These are phyloP conservation scores for Alloascoidea africana DNA, from an alignment of 805 yeast species.

Conservation along the genomic window DNA sequence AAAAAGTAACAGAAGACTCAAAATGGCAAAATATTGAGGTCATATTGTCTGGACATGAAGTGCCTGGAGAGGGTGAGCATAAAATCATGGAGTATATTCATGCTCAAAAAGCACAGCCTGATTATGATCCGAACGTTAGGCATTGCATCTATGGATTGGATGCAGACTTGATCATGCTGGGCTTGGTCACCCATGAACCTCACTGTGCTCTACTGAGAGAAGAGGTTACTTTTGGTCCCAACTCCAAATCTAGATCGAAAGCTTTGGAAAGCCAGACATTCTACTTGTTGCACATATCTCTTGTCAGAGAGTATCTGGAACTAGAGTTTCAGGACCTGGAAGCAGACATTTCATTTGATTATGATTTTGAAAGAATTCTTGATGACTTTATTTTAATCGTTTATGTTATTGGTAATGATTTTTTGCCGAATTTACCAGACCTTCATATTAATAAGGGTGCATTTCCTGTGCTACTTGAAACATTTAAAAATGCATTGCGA, in stretches of 20 bases:
- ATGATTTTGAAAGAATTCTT: slow-evolving; percentile 73
- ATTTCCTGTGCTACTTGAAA: slow-evolving; percentile 77
- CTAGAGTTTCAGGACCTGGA: slow-evolving; percentile 68
- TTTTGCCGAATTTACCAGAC: slow-evolving; percentile 92
- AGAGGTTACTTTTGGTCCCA: slow-evolving; percentile 65
- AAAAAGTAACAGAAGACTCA: slow-evolving; percentile 74
- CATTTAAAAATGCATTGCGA: slow-evolving; percentile 70
- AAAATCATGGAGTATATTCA: slow-evolving; percentile 91
- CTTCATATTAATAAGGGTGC: slow-evolving; percentile 91
- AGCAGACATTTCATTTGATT: slow-evolving; percentile 45
- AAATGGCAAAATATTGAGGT: slow-evolving; percentile 72
- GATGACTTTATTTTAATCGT: slow-evolving; percentile 88
- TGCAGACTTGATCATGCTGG: slow-evolving; percentile 92
- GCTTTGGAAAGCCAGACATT: slow-evolving; percentile 68
- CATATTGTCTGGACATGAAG: slow-evolving; percentile 84
- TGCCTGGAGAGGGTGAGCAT: slow-evolving; percentile 98
- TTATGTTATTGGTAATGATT: slow-evolving; percentile 96
- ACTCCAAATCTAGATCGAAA: slow-evolving; percentile 19
- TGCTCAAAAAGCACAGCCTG: slow-evolving; percentile 55
- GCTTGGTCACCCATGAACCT: slow-evolving; percentile 86
- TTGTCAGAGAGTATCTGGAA: slow-evolving; percentile 82
- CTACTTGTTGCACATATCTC: slow-evolving; percentile 66
- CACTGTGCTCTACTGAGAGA: slow-evolving; percentile 90
- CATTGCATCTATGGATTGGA: slow-evolving; percentile 94
- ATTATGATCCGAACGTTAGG: slow-evolving; percentile 65